Percentiles rank a stretch among this genome's conserved stretches.
These are phyloP conservation scores for Geoglossum cookeanum DNA, from an alignment of 2,329 filamentous ascomycete species.

Conservation along the genomic window DNA sequence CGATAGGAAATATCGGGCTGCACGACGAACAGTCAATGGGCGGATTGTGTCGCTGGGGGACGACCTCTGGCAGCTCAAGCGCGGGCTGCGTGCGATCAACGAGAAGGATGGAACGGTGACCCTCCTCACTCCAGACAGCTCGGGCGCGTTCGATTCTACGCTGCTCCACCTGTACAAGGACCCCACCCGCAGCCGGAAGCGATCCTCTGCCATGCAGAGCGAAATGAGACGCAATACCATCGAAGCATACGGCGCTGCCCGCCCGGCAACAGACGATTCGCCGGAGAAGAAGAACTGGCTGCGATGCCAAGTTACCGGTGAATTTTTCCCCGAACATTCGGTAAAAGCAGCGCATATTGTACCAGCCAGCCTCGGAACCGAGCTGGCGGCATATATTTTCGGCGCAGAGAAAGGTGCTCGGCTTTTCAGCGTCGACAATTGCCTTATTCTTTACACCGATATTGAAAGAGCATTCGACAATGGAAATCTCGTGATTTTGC, in stretches of 20 bases:
- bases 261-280: neutral
- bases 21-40: neutral
- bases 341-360: neutral
- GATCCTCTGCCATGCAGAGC: neutral
- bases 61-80: conserved; percentile 1
- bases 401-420: neutral
- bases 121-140: conserved; percentile 1
- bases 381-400: conserved; percentile 3
- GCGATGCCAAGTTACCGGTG: no score
- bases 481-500: neutral
- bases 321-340: neutral
- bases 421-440: neutral
- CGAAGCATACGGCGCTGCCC: neutral
- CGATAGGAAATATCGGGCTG: neutral
- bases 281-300: no score
- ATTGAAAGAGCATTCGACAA: neutral
- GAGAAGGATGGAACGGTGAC: conserved; percentile 1
- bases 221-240: neutral
- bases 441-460: neutral
- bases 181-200: neutral
- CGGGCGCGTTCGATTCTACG: neutral
- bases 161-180: conserved; percentile 2
- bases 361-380: neutral
- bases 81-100: neutral
- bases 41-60: conserved; percentile 1